A percentile compares a stretch with the other conserved stretches of the same genome.
These are phyloP conservation scores for Suhomyces pyralidae DNA, from an alignment of 805 yeast species.

Conservation along the genomic window DNA sequence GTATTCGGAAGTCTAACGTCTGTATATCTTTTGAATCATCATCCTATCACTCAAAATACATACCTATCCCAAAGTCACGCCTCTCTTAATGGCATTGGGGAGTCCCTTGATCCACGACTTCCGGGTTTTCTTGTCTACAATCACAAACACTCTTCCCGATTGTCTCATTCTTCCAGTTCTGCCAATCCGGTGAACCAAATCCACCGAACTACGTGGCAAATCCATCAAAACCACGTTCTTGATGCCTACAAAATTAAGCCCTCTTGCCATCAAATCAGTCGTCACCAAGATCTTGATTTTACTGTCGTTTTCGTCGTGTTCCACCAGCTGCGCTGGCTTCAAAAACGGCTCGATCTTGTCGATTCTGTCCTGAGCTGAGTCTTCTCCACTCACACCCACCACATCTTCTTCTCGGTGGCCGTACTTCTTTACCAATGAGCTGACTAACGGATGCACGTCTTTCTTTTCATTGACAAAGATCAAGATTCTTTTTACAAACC, in stretches of 20 bases:
- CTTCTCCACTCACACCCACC: slow-evolving; percentile 64
- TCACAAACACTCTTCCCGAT: slow-evolving; percentile 81
- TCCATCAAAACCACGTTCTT: slow-evolving; percentile 82
- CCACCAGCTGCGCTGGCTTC: slow-evolving; percentile 51
- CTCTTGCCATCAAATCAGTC: slow-evolving; percentile 88
- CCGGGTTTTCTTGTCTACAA: slow-evolving; percentile 64
- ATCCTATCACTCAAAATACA: slow-evolving; percentile 10
- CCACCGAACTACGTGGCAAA: slow-evolving; percentile 80
- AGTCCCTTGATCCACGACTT: slow-evolving; percentile 81
- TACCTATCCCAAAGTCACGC: slow-evolving; percentile 28
- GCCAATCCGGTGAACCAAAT: slow-evolving; percentile 87
- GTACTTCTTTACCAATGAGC: slow-evolving; percentile 44
- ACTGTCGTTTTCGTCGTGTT: slow-evolving; percentile 24
- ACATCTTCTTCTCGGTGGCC: slow-evolving; percentile 45
- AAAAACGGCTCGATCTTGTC: slow-evolving; percentile 59
- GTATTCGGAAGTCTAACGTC: slow-evolving; percentile 43
- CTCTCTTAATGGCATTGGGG: slow-evolving; percentile 63
- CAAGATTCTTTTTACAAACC: slow-evolving; percentile 71
- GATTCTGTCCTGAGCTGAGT: slow-evolving; percentile 57
- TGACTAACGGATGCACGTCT: slow-evolving; percentile 58
- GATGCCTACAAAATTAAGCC: slow-evolving; percentile 79
- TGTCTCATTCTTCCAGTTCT: slow-evolving; percentile 92
- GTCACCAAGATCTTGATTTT: slow-evolving; percentile 71
- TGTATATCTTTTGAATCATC: slow-evolving; percentile 35
- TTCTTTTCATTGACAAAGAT: slow-evolving; percentile 80